phyloP scores from a whole-genome alignment of 2,329 filamentous ascomycete species.

The Xylariomycetidae sp. region DNA sequence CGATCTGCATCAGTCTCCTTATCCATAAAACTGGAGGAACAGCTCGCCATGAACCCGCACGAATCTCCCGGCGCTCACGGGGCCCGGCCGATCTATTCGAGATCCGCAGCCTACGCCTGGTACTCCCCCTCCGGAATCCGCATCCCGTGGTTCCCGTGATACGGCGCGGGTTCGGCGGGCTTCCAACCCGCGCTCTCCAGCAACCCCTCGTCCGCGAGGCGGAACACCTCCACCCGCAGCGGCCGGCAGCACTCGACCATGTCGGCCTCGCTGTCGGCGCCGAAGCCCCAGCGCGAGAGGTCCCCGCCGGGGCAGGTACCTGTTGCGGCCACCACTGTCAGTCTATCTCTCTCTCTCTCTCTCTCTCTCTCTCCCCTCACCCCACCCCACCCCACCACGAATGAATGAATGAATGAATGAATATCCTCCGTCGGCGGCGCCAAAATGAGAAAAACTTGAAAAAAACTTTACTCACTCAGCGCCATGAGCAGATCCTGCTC shows the following conservation, averaged over 20 bases:
- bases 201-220: slow-evolving; percentile 46
- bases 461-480: slow-evolving; percentile 41
- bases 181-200: slow-evolving; percentile 55
- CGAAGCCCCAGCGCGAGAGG: slow-evolving; percentile 76
- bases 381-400: no score
- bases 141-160: slow-evolving; percentile 63
- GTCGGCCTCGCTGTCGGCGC: slow-evolving; percentile 58
- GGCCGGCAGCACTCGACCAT: slow-evolving; percentile 68
- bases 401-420: no score
- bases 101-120: no score
- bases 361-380: no score
- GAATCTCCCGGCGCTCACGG: no score
- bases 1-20: no score
- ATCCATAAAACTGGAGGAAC: no score
- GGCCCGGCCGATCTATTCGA: no score
- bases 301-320: slow-evolving; percentile 76
- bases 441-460: no score
- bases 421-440: no score
- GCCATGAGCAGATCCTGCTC: slow-evolving; percentile 68
- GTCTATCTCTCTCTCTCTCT: slow-evolving; percentile 23
- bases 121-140: slow-evolving; percentile 25
- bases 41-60: no score
- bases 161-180: slow-evolving; percentile 51
- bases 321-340: slow-evolving; percentile 39
- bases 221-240: slow-evolving; percentile 67